Evolutionary conservation across 148 eudicot genomes (phyloP).

Genomic region (Persicaria maculosa): DNA sequence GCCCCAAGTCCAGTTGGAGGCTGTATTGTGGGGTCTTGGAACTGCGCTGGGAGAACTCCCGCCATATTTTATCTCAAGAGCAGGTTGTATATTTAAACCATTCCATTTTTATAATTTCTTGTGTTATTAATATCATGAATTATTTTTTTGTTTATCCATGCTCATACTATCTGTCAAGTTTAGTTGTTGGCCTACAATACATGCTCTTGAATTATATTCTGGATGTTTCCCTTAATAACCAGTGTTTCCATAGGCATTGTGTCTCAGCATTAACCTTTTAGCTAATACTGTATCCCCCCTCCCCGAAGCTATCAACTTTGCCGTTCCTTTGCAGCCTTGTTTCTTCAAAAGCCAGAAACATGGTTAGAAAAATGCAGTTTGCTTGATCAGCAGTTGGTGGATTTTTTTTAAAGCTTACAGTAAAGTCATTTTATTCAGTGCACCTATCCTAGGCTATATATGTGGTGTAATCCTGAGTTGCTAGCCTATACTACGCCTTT

Average conservation of each 20-base stretch:
- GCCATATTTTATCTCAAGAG: slow-evolving; percentile 95
- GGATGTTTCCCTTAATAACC: not conserved
- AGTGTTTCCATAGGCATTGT: not conserved
- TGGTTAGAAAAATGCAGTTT: not conserved
- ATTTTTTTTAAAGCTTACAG: too few species aligned
- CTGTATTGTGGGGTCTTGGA: slow-evolving; percentile 88
- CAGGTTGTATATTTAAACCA: slow-evolving; percentile 35
- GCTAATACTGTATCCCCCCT: not conserved
- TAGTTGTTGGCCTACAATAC: not conserved
- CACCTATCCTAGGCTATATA: too few species aligned
- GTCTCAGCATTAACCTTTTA: not conserved
- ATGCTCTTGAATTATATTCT: not conserved
- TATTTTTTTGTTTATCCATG: slow-evolving; percentile 2
- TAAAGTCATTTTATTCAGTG: too few species aligned
- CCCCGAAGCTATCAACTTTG: not conserved
- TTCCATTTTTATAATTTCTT: not conserved
- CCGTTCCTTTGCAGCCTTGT: not conserved
- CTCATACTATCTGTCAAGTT: not conserved
- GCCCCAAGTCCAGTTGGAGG: slow-evolving; percentile 91
- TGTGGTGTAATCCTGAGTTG: not conserved
- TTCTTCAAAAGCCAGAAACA: not conserved
- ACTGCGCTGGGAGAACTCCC: slow-evolving; percentile 99
- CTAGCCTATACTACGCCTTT: not conserved
- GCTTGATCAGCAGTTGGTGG: not conserved
- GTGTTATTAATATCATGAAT: not conserved